Evolutionary conservation across 257 asterid species (phyloP), one percentile per base, ranked within the genome.

Genomic region (Nicotiana paniculata): DNA sequence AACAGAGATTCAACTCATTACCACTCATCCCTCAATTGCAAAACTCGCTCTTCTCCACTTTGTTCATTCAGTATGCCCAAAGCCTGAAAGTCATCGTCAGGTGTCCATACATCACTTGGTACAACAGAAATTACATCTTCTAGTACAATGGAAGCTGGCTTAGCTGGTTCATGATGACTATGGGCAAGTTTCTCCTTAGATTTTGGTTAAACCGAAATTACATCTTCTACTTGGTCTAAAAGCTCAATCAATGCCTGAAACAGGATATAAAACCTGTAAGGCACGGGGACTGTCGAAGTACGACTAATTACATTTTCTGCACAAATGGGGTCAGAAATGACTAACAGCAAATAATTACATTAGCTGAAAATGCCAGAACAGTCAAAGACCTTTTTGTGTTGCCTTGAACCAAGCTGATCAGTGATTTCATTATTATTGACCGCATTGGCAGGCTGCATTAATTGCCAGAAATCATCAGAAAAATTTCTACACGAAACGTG

Each of bases 141-240:
- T 54, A 96, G 89, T 68, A 67, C 82, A 86, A 82, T 86, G 84
- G 83, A 88, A 81, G 82, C 90, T 33, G 86, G 74, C 78, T 85
- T 87, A 35, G 77, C 84, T 77, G 84, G 80, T 84, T 87, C 81
- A 82, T 74, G 89, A 86, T 82, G 84, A 77, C 84, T 91, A 82
- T 55, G 53, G 59, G 84, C 68, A 74, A 81, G 80, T 12, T 81
- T 84, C 67, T 86, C 90, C 83, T 87, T 85, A 77, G 79, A 74
- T 80, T 48, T 67, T 82, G 90, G 88, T 82, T 94, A 93, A 81
- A 86, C 98, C 18, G 94, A 91, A 76, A 94, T 93, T 58, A 90
- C 97, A 86, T 92, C 97, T 88, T 92, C 97, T 54, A 96, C 99
- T 93, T 96, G 90, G 91, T 96, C 99, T 88, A 96, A 84, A 76